A percentile compares a stretch with the other conserved stretches of the same genome.
These are phyloP conservation scores for Sarocladium kiliense DNA, from an alignment of 2,329 filamentous ascomycete genomes.

Conservation along the genomic window DNA sequence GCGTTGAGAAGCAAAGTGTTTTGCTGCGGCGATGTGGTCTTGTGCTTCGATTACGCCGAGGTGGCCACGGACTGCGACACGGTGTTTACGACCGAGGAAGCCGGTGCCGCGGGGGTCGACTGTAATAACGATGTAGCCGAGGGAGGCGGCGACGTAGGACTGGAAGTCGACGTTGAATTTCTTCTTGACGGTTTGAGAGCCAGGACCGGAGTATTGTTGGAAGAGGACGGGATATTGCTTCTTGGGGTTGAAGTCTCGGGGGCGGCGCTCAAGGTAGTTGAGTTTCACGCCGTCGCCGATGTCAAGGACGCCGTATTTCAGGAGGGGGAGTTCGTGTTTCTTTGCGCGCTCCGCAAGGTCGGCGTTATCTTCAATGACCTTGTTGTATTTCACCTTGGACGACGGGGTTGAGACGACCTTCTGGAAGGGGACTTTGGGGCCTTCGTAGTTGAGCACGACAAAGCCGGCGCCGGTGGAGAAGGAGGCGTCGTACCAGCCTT, in stretches of 20 bases:
- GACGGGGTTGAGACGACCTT: slow-evolving; percentile 81
- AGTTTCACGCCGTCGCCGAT: slow-evolving; percentile 68
- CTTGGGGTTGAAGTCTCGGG: slow-evolving; percentile 77
- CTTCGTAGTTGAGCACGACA: slow-evolving; percentile 76
- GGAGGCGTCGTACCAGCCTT: slow-evolving; percentile 76
- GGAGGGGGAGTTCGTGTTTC: slow-evolving; percentile 74
- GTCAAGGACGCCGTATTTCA: slow-evolving; percentile 79
- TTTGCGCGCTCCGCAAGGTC: slow-evolving; percentile 63
- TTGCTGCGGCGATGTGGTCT: slow-evolving; percentile 88
- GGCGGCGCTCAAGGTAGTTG: slow-evolving; percentile 76
- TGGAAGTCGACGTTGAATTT: slow-evolving; percentile 84
- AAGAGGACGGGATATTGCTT: slow-evolving; percentile 93
- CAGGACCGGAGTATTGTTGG: slow-evolving; percentile 88
- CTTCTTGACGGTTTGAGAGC: slow-evolving; percentile 83
- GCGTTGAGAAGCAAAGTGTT: slow-evolving; percentile 71
- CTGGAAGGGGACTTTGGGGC: slow-evolving; percentile 85
- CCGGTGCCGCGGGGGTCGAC: slow-evolving; percentile 93
- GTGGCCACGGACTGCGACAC: slow-evolving; percentile 76
- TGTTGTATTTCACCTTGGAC: slow-evolving; percentile 55
- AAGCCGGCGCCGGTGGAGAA: slow-evolving; percentile 83
- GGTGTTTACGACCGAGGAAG: slow-evolving; percentile 77
- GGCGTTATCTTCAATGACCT: slow-evolving; percentile 73
- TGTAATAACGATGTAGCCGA: slow-evolving; percentile 92
- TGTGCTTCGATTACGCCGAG: slow-evolving; percentile 79
- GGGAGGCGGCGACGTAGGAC: slow-evolving; percentile 73